Evolutionary conservation across 179 eudicot genomes (phyloP).

Genomic region (Spinacia oleracea): DNA sequence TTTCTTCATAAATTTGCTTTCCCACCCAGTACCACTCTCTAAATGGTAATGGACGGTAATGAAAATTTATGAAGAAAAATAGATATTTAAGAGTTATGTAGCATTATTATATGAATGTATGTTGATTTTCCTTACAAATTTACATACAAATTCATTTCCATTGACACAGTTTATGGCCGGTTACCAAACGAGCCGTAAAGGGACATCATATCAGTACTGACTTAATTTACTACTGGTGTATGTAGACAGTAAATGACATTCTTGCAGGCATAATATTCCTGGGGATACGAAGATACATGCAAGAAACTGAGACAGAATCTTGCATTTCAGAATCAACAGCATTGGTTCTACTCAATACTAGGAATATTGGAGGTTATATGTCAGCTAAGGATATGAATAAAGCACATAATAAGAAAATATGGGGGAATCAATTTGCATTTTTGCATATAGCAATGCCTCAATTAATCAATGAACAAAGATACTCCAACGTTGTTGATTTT

Average conservation of each 20-base stretch:
- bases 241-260: conserved; percentile 50
- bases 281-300: conserved; percentile 72
- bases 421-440: conserved; percentile 85
- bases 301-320: conserved; percentile 29
- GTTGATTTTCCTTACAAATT: too few relatives aligned
- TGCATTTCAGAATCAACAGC: conserved; percentile 51
- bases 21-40: too few relatives aligned
- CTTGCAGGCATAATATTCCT: conserved; percentile 57
- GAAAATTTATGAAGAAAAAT: too few relatives aligned
- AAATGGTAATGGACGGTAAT: too few relatives aligned
- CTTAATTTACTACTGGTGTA: too few relatives aligned
- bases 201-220: too few relatives aligned
- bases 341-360: conserved; percentile 75
- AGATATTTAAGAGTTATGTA: too few relatives aligned
- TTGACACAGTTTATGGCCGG: too few relatives aligned
- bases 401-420: conserved; percentile 32
- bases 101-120: too few relatives aligned
- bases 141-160: too few relatives aligned
- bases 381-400: conserved; percentile 62
- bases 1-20: too few relatives aligned
- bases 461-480: conserved; percentile 9
- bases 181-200: too few relatives aligned
- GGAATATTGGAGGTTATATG: conserved; percentile 55
- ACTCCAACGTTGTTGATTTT: conserved; percentile 41
- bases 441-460: conserved; percentile 58